These are phyloP conservation scores for Pinus taeda DNA, from an alignment of 75 land plant genomes.

Conservation along the genomic window DNA sequence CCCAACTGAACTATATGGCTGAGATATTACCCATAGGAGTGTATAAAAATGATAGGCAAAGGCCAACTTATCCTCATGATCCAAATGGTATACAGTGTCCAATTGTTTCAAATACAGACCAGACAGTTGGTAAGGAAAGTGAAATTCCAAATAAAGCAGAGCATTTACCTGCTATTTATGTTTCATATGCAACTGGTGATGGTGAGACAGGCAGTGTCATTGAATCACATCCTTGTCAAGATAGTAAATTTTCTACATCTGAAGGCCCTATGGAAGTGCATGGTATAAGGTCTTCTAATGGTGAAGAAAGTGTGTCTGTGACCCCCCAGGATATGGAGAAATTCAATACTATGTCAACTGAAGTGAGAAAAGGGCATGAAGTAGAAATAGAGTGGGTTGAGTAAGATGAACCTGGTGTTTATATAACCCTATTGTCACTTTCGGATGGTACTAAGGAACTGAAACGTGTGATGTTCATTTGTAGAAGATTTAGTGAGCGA, in stretches of 20 bases:
- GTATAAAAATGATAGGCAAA: slow-evolving; percentile 28
- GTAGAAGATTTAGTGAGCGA: slow-evolving; percentile 73
- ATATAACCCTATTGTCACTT: slow-evolving; percentile 52
- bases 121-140: neutral
- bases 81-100: slow-evolving; percentile 20
- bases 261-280: neutral
- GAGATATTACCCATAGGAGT: slow-evolving; percentile 67
- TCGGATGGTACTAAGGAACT: slow-evolving; percentile 59
- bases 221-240: neutral
- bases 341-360: slow-evolving; percentile 13
- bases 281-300: slow-evolving; percentile 3
- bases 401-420: slow-evolving; percentile 84
- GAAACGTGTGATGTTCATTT: slow-evolving; percentile 79
- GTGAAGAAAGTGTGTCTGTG: slow-evolving; percentile 19
- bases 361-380: slow-evolving; percentile 19
- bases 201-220: slow-evolving; percentile 19
- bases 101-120: neutral
- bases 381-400: slow-evolving; percentile 58
- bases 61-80: slow-evolving; percentile 32
- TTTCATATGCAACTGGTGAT: slow-evolving; percentile 10
- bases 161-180: slow-evolving; percentile 7
- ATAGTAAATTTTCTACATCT: neutral
- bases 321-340: slow-evolving; percentile 19
- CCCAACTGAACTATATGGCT: slow-evolving; percentile 82
- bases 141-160: slow-evolving; percentile 14